Evolutionary conservation across 768 basidiomycete species (phyloP).

Genomic region (Russula foetens): DNA sequence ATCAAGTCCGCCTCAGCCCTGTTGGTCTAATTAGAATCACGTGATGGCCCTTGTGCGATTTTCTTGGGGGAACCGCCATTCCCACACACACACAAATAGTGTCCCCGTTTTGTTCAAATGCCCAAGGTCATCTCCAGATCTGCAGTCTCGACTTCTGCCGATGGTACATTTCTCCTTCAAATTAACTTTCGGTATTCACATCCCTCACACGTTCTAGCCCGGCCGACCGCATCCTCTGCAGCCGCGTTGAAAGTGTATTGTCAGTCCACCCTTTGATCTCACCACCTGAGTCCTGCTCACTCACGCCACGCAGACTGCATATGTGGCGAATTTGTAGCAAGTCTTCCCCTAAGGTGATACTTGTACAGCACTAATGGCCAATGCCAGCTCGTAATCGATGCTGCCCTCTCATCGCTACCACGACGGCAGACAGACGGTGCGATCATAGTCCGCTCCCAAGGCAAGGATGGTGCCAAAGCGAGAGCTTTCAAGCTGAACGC

Average conservation of each 20-base stretch:
- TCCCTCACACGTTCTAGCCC: conserved; percentile 37
- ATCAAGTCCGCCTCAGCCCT: not conserved
- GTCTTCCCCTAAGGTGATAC: conserved; percentile 21
- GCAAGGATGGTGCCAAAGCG: conserved; percentile 46
- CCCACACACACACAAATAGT: not conserved
- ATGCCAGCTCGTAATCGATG: conserved; percentile 72
- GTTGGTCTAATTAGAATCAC: conserved; percentile 8
- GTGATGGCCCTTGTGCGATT: conserved; percentile 2
- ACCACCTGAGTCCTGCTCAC: not conserved
- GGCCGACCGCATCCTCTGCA: conserved; percentile 70
- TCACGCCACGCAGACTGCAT: conserved; percentile 60
- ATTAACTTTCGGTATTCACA: not conserved
- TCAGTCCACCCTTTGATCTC: conserved; percentile 31
- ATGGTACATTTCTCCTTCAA: conserved; percentile 39
- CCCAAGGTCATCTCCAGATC: conserved; percentile 90
- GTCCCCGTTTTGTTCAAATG: conserved; percentile 37
- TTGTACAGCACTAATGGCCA: not conserved
- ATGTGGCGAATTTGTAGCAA: conserved; percentile 80
- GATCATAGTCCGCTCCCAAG: conserved; percentile 70
- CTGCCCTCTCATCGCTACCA: conserved; percentile 58
- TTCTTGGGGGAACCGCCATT: not conserved
- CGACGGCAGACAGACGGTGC: conserved; percentile 72
- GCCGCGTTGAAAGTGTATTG: conserved; percentile 78
- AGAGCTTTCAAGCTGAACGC: conserved; percentile 87
- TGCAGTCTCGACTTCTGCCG: conserved; percentile 80